These are phyloP conservation scores for Effrenium voratum DNA, from an alignment of 73 alveolate species.

Conservation along the genomic window DNA sequence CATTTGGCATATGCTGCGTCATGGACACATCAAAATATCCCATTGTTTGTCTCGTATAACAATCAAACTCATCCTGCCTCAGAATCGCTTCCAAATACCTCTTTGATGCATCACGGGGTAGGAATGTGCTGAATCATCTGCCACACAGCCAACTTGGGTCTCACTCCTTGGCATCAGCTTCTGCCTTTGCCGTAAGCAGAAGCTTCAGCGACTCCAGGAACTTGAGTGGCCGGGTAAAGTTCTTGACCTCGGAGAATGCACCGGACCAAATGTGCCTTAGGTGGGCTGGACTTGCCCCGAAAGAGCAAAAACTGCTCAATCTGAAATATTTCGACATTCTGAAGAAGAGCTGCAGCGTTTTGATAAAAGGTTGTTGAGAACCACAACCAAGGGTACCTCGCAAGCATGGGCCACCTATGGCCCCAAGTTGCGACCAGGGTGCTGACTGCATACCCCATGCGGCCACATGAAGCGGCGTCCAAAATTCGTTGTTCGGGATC, in stretches of 20 bases:
- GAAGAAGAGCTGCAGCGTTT: too few species aligned
- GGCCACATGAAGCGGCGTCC: slow-evolving; percentile 78
- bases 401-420: background rate
- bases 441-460: slow-evolving; percentile 50
- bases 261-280: too few species aligned
- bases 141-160: background rate
- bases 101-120: background rate
- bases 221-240: slow-evolving; percentile 83
- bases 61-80: too few species aligned
- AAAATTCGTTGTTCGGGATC: slow-evolving; percentile 61
- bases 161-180: slow-evolving; percentile 21
- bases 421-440: background rate
- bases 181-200: slow-evolving; percentile 52
- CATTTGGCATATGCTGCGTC: too few species aligned
- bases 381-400: too few species aligned
- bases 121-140: background rate
- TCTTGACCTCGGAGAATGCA: background rate
- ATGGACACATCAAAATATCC: too few species aligned
- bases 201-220: slow-evolving; percentile 59
- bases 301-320: background rate
- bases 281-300: too few species aligned
- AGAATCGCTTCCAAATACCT: too few species aligned
- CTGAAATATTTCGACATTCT: too few species aligned
- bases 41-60: too few species aligned
- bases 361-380: too few species aligned